Evolutionary conservation across 257 asterid species (phyloP).

Genomic region (Penstemon barbatus): DNA sequence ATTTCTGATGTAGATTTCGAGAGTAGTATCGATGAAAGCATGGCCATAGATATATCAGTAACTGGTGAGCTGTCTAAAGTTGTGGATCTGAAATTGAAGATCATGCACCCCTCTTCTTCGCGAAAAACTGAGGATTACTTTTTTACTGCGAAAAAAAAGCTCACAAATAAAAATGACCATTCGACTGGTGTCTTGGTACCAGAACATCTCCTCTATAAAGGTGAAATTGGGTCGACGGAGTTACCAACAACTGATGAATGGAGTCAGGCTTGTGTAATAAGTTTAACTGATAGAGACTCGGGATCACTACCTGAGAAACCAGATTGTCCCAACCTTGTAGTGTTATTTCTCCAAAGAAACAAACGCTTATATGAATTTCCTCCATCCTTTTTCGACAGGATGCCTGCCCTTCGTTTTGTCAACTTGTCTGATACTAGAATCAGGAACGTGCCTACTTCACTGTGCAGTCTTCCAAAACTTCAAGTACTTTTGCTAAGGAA

Average conservation of each 20-base stretch:
- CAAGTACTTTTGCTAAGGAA: slow-evolving; percentile 21
- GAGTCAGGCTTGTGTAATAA: not conserved
- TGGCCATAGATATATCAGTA: not conserved
- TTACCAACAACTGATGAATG: slow-evolving; percentile 19
- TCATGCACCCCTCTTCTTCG: not conserved
- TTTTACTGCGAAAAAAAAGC: too few relatives aligned
- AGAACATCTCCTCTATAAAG: not conserved
- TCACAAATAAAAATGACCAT: too few relatives aligned
- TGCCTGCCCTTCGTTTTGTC: slow-evolving; percentile 21
- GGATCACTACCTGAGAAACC: not conserved
- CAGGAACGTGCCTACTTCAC: slow-evolving; percentile 24
- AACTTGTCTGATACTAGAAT: slow-evolving; percentile 30
- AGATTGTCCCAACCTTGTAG: slow-evolving; percentile 21
- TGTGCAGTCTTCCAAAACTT: slow-evolving; percentile 20
- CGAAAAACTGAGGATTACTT: not conserved
- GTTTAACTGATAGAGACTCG: slow-evolving; percentile 13
- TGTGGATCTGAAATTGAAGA: not conserved
- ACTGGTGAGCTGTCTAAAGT: not conserved
- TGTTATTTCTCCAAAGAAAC: slow-evolving; percentile 36
- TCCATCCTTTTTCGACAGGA: slow-evolving; percentile 17
- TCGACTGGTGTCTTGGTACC: not conserved
- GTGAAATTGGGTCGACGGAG: not conserved
- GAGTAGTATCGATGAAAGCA: not conserved
- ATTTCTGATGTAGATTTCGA: not conserved
- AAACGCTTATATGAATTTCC: slow-evolving; percentile 2